A percentile compares a stretch with the other conserved stretches of the same genome.
phyloP scores from a whole-genome alignment of 2,329 filamentous ascomycete genomes.

The Ophiocordyceps camponoti-saundersi region DNA sequence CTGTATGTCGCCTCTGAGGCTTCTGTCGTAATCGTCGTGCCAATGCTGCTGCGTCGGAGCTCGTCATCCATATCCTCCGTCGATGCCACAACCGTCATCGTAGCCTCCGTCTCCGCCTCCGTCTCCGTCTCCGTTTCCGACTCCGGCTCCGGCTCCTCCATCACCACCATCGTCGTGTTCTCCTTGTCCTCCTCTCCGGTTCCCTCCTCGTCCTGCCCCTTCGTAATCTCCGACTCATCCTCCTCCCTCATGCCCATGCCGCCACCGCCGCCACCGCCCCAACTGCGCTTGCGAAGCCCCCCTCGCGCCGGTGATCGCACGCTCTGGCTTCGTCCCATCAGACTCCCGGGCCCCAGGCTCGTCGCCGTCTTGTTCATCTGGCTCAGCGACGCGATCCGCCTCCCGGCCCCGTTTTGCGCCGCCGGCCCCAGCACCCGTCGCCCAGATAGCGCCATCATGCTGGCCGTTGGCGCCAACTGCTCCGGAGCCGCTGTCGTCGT shows the following conservation, averaged over 20 bases:
- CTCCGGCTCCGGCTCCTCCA: constrained; percentile 29
- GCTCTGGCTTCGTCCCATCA: constrained; percentile 58
- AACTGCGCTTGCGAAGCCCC: constrained; percentile 49
- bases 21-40: constrained; percentile 25
- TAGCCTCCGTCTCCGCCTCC: constrained; percentile 2
- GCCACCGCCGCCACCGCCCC: constrained; percentile 29
- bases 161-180: constrained; percentile 45
- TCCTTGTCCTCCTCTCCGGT: constrained; percentile 44
- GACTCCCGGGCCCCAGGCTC: constrained; percentile 22
- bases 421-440: constrained; percentile 29
- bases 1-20: constrained; percentile 19
- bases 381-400: constrained; percentile 78
- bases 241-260: constrained; percentile 34
- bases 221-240: constrained; percentile 44
- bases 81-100: constrained; percentile 5
- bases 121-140: neutral
- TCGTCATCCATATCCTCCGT: constrained; percentile 5
- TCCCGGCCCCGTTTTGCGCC: constrained; percentile 37
- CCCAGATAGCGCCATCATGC: constrained; percentile 34
- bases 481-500: constrained; percentile 18
- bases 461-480: too few species aligned
- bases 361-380: constrained; percentile 60
- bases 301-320: constrained; percentile 41
- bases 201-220: constrained; percentile 16
- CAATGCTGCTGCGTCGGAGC: constrained; percentile 28